A percentile compares a stretch with the other conserved stretches of the same genome.
Conservation (phyloP, 2,329 filamentous ascomycete genomes). For the Corinectria fuckeliana region DNA sequence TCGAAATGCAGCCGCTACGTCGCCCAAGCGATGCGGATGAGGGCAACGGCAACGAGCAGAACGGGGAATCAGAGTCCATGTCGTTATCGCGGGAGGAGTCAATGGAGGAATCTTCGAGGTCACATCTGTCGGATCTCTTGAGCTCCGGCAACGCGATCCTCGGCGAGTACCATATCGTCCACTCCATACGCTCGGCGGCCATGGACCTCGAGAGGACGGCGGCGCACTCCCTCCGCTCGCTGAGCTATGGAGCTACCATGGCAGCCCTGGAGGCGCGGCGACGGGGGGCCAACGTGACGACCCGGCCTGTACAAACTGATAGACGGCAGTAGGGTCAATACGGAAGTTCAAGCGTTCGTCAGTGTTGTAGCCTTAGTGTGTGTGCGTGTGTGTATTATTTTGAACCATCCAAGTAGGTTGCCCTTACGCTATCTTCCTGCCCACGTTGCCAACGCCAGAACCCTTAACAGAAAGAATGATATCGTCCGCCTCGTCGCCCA, state of each 20-base stretch:
- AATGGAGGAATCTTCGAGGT: slow-evolving; percentile 42
- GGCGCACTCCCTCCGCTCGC: slow-evolving; percentile 59
- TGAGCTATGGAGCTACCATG: slow-evolving; percentile 61
- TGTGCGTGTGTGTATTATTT: slow-evolving; percentile 12
- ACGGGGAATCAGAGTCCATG: slow-evolving; percentile 39
- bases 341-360: slow-evolving; percentile 2
- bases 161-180: slow-evolving; percentile 59
- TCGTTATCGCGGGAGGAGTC: slow-evolving; percentile 35
- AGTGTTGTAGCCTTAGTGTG: too few species aligned
- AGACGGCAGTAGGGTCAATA: slow-evolving; percentile 24
- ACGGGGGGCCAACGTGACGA: slow-evolving; percentile 40
- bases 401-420: slow-evolving; percentile 30
- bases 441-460: slow-evolving; percentile 91
- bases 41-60: slow-evolving; percentile 34
- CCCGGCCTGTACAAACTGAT: slow-evolving; percentile 27
- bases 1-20: slow-evolving; percentile 53
- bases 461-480: slow-evolving; percentile 92
- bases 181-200: slow-evolving; percentile 56
- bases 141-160: slow-evolving; percentile 62
- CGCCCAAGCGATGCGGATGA: slow-evolving; percentile 33
- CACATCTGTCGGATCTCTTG: slow-evolving; percentile 55
- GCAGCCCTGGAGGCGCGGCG: slow-evolving; percentile 57
- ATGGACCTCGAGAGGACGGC: slow-evolving; percentile 55
- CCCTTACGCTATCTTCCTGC: slow-evolving; percentile 77
- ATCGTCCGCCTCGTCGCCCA: slow-evolving; percentile 70